Percentiles rank a stretch among this genome's conserved stretches.
Evolutionary conservation across 176 grass and related monocot species (phyloP).

Genomic region (Oryza officinalis): DNA sequence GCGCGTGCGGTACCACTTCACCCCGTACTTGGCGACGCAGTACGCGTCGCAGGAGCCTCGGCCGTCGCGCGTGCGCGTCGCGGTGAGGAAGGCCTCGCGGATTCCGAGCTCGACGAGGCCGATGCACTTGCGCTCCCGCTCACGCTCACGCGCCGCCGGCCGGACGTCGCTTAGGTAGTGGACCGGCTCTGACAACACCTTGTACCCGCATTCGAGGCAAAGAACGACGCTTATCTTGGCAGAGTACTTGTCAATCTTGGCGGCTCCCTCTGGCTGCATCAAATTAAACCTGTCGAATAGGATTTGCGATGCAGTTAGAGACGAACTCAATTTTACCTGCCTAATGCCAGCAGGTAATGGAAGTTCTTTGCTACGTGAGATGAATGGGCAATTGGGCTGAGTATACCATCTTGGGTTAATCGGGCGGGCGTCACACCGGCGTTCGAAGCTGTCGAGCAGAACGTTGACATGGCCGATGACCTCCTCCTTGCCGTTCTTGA

Average conservation of each 20-base stretch:
- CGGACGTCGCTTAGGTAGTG: conserved; percentile 67
- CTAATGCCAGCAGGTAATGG: not conserved
- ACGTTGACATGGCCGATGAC: conserved; percentile 54
- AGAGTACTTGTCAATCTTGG: conserved; percentile 55
- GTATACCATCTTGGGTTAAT: conserved; percentile 46
- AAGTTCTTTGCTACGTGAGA: not conserved
- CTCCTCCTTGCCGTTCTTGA: conserved; percentile 59
- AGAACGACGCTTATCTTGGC: conserved; percentile 47
- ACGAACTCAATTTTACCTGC: not conserved
- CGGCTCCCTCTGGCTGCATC: conserved; percentile 44
- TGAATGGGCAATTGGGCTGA: not conserved
- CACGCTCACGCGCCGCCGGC: conserved; percentile 57
- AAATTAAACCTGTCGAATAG: conserved; percentile 36
- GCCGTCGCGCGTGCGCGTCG: conserved; percentile 59
- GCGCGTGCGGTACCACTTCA: conserved; percentile 77
- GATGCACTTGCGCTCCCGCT: conserved; percentile 39
- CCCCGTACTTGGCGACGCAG: conserved; percentile 85
- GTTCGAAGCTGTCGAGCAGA: conserved; percentile 46
- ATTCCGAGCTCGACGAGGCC: conserved; percentile 79
- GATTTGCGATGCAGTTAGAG: not conserved
- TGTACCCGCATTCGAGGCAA: conserved; percentile 61
- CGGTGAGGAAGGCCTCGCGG: conserved; percentile 49
- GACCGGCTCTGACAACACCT: conserved; percentile 50
- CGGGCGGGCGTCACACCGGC: conserved; percentile 45
- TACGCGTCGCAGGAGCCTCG: conserved; percentile 72